Base-by-base conservation (phyloP, 2,329 filamentous ascomycete species). In the Penicillium sp. region DNA sequence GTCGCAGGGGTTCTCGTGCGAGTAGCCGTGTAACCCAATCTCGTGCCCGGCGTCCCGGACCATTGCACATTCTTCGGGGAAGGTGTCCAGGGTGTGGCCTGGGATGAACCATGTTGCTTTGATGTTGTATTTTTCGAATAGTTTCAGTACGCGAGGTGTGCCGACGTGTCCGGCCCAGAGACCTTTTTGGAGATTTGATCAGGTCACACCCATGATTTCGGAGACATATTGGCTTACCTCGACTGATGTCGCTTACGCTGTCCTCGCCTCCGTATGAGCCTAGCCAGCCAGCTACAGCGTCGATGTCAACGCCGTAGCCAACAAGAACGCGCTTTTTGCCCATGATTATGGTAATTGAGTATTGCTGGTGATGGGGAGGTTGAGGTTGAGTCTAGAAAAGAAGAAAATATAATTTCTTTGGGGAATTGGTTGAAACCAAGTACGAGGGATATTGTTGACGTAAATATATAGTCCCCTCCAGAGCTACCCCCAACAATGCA, bases 81-180 rank as follows among this genome's bases (percentile, higher is more conserved):
- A 89, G 0, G 82, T 87, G 70, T 88, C 85, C 1, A 88, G 77
- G 1, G 79, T 82, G 66, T 88, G 86, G 0, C 85, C 85, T 0
- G 85, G 85, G 58, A 86, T 86, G 66, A 86, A 87, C 82, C 83
- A 87, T 7, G 84, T 86, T 1, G 87, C 81, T 69, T 87, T 89
- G 75, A 90, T 89, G 60, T 83, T 79, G 74, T 90, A 88, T 67
- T 89, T 89, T 25, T 85, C 81, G 66, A 90, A 89, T 4, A 92
- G 73, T 67, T 88, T 90, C 35, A 92, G 78, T 1, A 91, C 77
- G 2, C 88, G 83, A 13, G 82, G 79, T 0, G 83, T 84, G 27
- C 87, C 87, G 36, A 88, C 77, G 0, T 86, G 89, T 25, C 88
- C 88, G 1, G 89, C 89, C 66, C 86, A 92, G 27, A 89, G 71